phyloP scores from a whole-genome alignment of 768 basidiomycete genomes.

The Panellus pusillus region DNA sequence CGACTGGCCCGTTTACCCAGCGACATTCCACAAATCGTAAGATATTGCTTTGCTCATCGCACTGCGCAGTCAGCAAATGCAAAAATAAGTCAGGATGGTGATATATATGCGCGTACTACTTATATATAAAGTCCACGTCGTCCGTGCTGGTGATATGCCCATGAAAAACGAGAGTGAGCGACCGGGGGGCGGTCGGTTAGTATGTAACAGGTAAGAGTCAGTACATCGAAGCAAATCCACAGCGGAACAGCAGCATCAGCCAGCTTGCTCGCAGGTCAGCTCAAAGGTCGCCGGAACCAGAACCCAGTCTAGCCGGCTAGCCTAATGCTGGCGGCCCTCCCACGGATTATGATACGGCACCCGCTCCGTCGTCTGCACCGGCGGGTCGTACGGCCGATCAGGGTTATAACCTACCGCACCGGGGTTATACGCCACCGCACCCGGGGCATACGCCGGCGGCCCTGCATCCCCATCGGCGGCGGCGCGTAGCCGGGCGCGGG shows the following conservation, averaged over 20 bases:
- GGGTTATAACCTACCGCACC: conserved; percentile 12
- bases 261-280: background rate
- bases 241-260: background rate
- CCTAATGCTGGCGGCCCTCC: conserved; percentile 13
- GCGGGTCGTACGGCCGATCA: conserved; percentile 21
- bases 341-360: conserved; percentile 22
- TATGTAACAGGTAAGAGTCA: too few species aligned
- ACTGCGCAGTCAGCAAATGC: background rate
- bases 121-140: background rate
- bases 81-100: background rate
- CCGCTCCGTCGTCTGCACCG: conserved; percentile 8
- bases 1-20: too few species aligned
- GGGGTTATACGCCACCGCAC: background rate
- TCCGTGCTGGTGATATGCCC: background rate
- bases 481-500: conserved; percentile 3
- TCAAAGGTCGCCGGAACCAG: too few species aligned
- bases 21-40: too few species aligned
- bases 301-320: background rate
- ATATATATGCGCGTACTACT: background rate
- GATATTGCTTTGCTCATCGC: too few species aligned
- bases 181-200: background rate
- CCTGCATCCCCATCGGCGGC: conserved; percentile 14
- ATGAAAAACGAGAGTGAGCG: background rate
- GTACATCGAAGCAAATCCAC: too few species aligned
- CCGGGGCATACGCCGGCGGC: conserved; percentile 9